phyloP scores from a whole-genome alignment of 805 yeast species.

The Sugiyamaella smithiae region DNA sequence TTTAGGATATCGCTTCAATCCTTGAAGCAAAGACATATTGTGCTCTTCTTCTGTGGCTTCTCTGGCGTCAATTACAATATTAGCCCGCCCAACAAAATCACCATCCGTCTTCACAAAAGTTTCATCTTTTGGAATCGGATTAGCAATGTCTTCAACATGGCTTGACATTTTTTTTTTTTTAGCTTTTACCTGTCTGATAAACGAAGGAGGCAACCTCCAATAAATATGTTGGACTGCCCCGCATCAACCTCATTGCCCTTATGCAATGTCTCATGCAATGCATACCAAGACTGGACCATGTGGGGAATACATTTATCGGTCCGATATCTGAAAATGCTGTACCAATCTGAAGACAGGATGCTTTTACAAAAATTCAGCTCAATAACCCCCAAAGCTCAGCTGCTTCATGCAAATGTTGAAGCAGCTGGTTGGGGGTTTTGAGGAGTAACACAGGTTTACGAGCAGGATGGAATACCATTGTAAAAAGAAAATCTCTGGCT shows the following conservation, averaged over 20 bases:
- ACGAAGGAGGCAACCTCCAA: neutral
- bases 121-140: neutral
- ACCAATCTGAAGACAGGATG: neutral
- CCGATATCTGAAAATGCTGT: neutral
- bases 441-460: no score
- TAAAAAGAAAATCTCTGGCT: no score
- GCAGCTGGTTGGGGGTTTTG: neutral
- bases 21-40: conserved; percentile 33
- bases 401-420: neutral
- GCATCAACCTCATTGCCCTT: neutral
- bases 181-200: no score
- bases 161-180: neutral
- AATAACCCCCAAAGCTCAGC: neutral
- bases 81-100: neutral
- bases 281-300: neutral
- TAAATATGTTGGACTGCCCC: neutral
- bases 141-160: neutral
- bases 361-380: neutral
- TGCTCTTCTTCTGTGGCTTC: conserved; percentile 28
- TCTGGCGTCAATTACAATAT: conserved; percentile 27
- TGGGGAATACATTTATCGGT: conserved; percentile 2
- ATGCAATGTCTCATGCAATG: neutral
- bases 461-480: no score
- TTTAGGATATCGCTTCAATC: conserved; percentile 36
- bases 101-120: neutral